Conservation (phyloP, 1,284 basidiomycete species). For the Tylopilus sp. region DNA sequence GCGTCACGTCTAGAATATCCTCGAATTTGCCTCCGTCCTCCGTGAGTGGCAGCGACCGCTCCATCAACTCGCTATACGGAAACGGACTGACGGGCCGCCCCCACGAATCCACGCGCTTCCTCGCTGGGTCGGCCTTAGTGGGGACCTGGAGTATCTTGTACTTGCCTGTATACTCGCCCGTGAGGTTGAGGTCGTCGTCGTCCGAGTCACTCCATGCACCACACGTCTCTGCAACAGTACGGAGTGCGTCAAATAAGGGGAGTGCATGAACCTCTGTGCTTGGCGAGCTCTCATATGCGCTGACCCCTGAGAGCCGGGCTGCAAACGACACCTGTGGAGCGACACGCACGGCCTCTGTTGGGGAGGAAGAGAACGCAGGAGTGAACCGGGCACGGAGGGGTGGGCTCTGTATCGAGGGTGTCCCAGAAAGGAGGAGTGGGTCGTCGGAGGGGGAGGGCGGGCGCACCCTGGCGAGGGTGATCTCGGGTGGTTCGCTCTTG, state of each 20-base stretch:
- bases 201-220: constrained; percentile 49
- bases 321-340: constrained; percentile 29
- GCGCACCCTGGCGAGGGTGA: constrained; percentile 68
- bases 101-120: constrained; percentile 65
- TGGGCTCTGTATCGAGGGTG: constrained; percentile 16
- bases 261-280: constrained; percentile 21
- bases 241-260: constrained; percentile 46
- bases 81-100: constrained; percentile 77
- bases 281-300: constrained; percentile 10
- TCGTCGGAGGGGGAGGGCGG: constrained; percentile 81
- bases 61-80: constrained; percentile 50
- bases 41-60: constrained; percentile 35
- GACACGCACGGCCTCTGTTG: constrained; percentile 1
- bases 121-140: constrained; percentile 74
- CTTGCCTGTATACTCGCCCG: constrained; percentile 73
- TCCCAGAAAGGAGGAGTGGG: constrained; percentile 69
- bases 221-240: constrained; percentile 17
- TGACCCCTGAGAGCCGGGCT: constrained; percentile 28
- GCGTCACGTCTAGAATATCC: constrained; percentile 2
- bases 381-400: constrained; percentile 37
- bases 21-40: constrained; percentile 17
- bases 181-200: constrained; percentile 47
- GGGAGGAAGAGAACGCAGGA: constrained; percentile 41
- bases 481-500: constrained; percentile 73
- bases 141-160: constrained; percentile 65